Base-by-base conservation (phyloP, 208 protist species). In the Endotrypanum monterogeii region DNA sequence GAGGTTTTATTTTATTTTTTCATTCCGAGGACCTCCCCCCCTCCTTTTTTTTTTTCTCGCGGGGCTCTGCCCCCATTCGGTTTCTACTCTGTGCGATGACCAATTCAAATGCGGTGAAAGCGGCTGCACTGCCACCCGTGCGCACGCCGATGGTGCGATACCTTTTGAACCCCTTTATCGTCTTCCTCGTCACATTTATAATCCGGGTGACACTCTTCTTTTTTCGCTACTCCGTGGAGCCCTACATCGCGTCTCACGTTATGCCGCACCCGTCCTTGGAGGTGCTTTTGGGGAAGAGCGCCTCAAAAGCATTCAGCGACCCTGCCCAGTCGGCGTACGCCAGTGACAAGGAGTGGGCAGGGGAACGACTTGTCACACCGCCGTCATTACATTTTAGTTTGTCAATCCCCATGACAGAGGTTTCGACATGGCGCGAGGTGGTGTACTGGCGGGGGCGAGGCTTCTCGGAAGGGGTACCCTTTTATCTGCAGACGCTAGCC, bases 361-460 rank as follows among this genome's bases (percentile, higher is more conserved):
- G 37, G n/a, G 76, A 81, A 46, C 54, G 50, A 18, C 56, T 71
- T 37, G 32, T 81, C 14, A 81, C 71, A 20, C 76, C 76, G 25
- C 76, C 76, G 46, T 65, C 76, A 18, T 46, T 81, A 48, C 76
- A 81, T 58, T 81, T 81, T 44, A 81, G 76, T 57, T 72, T 81
- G 76, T 81, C 63, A 46, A 81, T 81, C 39, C 52, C 76, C 8
- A 52, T 56, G 67, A 76, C 78, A 11, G 87, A 74, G 30, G 80
- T 87, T 20, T 79, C 86, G 46, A 84, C 76, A 71, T 95, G 91
- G 89, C 85, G 86, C 18, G 88, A 93, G 58, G 67, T 82, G 30
- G 74, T 92, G 18, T 92, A 85, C 68, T 92, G 83, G 84, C 84
- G 84, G 51, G 75, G 82, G n/a, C 58, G 51, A 35, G 67, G 88